Base-by-base conservation (phyloP, 1,284 basidiomycete genomes). In the Pseudozyma sp. region DNA sequence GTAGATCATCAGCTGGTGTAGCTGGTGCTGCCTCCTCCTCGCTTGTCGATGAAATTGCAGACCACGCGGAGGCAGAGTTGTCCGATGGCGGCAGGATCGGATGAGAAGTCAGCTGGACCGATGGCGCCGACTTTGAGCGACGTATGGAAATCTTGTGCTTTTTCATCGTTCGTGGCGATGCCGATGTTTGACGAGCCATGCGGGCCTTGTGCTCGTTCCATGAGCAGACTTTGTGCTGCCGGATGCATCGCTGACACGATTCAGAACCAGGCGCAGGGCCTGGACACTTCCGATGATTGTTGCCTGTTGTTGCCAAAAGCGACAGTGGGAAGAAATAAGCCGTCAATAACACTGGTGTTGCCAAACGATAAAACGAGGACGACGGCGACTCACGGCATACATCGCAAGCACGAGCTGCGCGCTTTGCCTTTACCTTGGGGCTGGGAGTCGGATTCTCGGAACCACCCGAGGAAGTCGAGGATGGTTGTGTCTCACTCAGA, bases 251-350 rank as follows among this genome's bases (percentile, higher is more conserved):
- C 29, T 17, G 19, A 31, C 68, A 71, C 5, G 34, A 45, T 4
- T 44, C 29, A 5, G 68, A 62, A 8, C 47, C 63, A 1, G 34
- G 43, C 3, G 37, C 24, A 10, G 62, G 61, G 13, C 68, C 68
- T 14, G 63, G 54, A 33, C 69, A 72, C 37, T 67, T 67, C 5
- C 69, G 59, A 63, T 72, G 69, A 19, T 62, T 54, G 4, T 11
- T 17, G 3, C 69, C 69, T 72, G 34, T 39, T 6, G 24, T 54
- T 13, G 19, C 33, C 24, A 24, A 24, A 5, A 31, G 30, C 3
- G 24, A 46, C 7, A 47, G 24, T 13, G 17, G 14, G 40, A 19
- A 29, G 19, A 37, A 3, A 24, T 19, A 16, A 44, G 30, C 24
- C 13, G 29, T 47, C 33, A 37, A 43, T 7, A 19, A 16, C 5